These are phyloP conservation scores for Pestalotiopsis fici DNA, from an alignment of 2,329 filamentous ascomycete genomes.

Conservation along the genomic window DNA sequence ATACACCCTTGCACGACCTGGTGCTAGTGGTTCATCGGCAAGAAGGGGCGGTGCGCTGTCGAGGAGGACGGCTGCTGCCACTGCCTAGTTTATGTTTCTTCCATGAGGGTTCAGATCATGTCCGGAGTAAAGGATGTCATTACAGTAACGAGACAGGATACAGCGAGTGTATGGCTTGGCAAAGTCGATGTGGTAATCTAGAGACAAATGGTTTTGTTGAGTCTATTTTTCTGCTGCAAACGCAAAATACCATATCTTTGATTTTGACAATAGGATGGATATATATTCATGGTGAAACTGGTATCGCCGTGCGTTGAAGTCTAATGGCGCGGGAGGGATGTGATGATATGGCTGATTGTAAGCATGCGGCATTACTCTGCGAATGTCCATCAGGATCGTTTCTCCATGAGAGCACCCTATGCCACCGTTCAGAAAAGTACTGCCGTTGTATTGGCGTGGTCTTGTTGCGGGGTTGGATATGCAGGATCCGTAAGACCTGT, in stretches of 20 bases:
- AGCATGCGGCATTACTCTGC: too few relatives aligned
- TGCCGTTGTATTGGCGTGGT: too few relatives aligned
- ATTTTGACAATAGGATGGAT: not conserved
- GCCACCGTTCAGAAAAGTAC: not conserved
- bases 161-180: not conserved
- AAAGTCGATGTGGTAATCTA: not conserved
- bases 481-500: not conserved
- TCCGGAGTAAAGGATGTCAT: not conserved
- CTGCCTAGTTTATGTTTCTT: not conserved
- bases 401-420: too few relatives aligned
- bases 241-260: not conserved
- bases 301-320: too few relatives aligned
- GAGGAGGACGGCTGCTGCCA: constrained; percentile 5
- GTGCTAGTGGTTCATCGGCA: constrained; percentile 20
- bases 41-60: constrained; percentile 16
- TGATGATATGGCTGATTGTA: too few relatives aligned
- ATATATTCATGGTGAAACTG: not conserved
- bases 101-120: not conserved
- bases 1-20: constrained; percentile 67
- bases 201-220: not conserved
- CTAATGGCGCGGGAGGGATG: too few relatives aligned
- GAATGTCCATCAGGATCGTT: too few relatives aligned
- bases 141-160: not conserved
- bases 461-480: not conserved
- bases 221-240: not conserved